Evolutionary conservation across 345 rosid genomes (phyloP), one percentile per base, ranked within the genome.

Genomic region (Moricandia arvensis): DNA sequence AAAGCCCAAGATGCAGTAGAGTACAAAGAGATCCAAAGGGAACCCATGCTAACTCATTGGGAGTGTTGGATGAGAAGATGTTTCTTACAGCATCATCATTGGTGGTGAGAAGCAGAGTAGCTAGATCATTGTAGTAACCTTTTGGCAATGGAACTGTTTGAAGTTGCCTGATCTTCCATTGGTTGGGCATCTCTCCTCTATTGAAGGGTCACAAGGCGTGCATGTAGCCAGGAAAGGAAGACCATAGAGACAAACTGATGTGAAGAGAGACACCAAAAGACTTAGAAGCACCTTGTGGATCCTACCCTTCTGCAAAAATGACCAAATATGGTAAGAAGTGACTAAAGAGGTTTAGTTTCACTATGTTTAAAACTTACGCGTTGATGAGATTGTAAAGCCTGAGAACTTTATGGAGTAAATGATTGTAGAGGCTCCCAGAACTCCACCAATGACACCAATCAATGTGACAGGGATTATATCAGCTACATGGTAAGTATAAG

Each of bases 1-100:
- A 15, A 38, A 91, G 80, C 59, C 96, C 41, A 93, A 77, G 71
- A 87, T 80, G 71, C 91, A 91, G 73, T 90, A 91, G 24, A 90
- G 86, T 3, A 54, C 79, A 49, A 93, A 91, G 87, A 93, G 58
- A 91, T 84, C 71, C 89, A 79, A 11, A 91, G 87, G 8, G 97
- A 80, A 16, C 73, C 10, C 34, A 80, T 72, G 17, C 83, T 80
- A 86, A 93, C 75, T 91, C 98, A 5, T 62, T 71, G 0, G 88
- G 66, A 51, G 94, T 90, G 77, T 87, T 86, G 66, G 91, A 67
- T 61, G 97, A 90, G 86, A 91, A 91, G 64, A 93, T 82, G 78
- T 91, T 91, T 67, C 94, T 86, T 12, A 93, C 95, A 11, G 97
- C 94, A 66, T 91, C 97, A 18, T 90, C 97, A 13, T 86, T 93